Base-by-base conservation (phyloP, 352 stramenopile genomes). In the Pythium sp. region DNA sequence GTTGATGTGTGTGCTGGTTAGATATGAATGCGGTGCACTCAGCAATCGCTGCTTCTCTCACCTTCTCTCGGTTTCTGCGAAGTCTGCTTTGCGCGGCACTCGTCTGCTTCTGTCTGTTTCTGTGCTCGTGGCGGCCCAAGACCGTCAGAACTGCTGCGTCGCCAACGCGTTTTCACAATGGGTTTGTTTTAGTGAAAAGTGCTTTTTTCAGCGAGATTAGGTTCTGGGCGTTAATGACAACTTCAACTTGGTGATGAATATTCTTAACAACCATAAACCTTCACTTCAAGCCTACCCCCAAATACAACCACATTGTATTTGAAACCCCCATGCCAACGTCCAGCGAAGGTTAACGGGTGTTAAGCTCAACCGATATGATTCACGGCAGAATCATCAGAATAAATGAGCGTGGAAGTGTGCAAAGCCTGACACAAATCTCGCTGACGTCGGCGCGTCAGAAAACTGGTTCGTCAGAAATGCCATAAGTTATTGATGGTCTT, bases 291-390 rank as follows among this genome's bases (percentile, higher is more conserved):
- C 18, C n/a, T 32, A 32, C 38, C 55, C 30, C n/a, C 24, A 26
- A 26, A 26, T 26, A 26, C 24, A 26, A 26, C 24, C 24, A 26
- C 24, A 26, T 34, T n/a, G 3, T 30, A 15, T 49, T 41, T 63
- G 36, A 36, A 49, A 65, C 30, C 30, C 24, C 24, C 24, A 26
- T 26, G 30, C 30, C 30, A 34, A 34, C 24, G 24, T 26, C 24
- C 24, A 34, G 2, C 30, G 70, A 46, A 64, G 3, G 71, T 74
- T 74, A 62, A 47, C 24, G 70, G 53, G 59, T 62, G 67, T 69
- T 71, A 24, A 32, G 47, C 36, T 38, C 15, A 24, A 38, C 38
- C 30, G 6, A 28, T 6, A 26, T 43, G 36, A 7, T 24, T 55
- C 58, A 64, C 58, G 58, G 14, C 58, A 49, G 58, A 67, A 67